These are phyloP conservation scores for Logfia minima DNA, from an alignment of 129 eudicot genomes.

Conservation along the genomic window DNA sequence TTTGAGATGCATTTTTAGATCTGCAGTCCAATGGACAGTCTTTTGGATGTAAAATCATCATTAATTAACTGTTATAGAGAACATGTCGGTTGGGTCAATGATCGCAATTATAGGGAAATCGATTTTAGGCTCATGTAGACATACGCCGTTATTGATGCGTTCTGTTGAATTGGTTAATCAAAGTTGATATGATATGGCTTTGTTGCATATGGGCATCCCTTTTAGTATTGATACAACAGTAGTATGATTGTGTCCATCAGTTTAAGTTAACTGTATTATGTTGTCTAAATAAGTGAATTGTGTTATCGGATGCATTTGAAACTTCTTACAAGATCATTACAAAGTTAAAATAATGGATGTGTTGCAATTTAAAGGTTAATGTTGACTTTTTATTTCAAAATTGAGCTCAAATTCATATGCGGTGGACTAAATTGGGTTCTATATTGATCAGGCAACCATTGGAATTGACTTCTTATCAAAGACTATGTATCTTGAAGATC, in stretches of 20 bases:
- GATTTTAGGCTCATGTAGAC: not conserved
- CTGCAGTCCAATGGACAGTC: not conserved
- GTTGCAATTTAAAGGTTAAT: conserved; percentile 13
- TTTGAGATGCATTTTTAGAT: conserved; percentile 7
- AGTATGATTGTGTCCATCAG: not conserved
- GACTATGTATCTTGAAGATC: conserved; percentile 69
- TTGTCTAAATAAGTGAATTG: not conserved
- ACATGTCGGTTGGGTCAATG: not conserved
- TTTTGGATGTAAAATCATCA: not conserved
- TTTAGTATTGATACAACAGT: not conserved
- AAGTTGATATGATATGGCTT: not conserved
- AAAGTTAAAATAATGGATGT: not conserved
- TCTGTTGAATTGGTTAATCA: conserved; percentile 10
- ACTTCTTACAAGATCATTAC: conserved; percentile 12
- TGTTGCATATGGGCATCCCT: not conserved
- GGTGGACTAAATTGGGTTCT: conserved; percentile 17
- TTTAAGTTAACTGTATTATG: not conserved
- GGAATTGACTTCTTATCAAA: conserved; percentile 67
- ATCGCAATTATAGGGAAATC: not conserved
- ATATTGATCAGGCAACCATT: conserved; percentile 58
- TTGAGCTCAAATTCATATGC: not conserved
- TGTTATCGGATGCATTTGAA: not conserved
- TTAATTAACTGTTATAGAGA: not conserved
- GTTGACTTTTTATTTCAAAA: not conserved
- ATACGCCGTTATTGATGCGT: not conserved